These are phyloP conservation scores for Adansonia digitata DNA, from an alignment of 345 rosid species.

Conservation along the genomic window DNA sequence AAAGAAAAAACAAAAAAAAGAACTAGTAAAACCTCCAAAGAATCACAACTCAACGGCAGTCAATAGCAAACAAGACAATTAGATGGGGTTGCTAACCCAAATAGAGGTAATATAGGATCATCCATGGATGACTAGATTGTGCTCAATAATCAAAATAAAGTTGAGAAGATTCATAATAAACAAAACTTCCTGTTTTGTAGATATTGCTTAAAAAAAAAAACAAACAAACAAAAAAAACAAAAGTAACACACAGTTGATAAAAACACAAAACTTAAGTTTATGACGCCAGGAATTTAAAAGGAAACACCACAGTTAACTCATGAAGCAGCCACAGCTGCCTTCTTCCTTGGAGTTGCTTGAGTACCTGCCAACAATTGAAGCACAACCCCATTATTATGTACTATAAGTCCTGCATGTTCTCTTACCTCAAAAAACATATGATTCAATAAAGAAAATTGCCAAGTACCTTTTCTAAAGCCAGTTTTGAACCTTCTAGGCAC, in stretches of 20 bases:
- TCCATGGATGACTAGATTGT: neutral
- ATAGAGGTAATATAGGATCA: neutral
- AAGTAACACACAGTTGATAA: neutral
- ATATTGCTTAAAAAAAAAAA: no score
- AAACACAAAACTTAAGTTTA: slow-evolving; percentile 18
- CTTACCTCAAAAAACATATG: neutral
- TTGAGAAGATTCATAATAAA: neutral
- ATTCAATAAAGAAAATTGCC: neutral
- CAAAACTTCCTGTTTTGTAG: neutral
- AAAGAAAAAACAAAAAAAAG: no score
- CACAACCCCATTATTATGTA: neutral
- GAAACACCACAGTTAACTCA: slow-evolving; percentile 14
- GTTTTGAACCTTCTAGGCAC: slow-evolving; percentile 73
- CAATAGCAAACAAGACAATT: neutral
- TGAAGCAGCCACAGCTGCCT: slow-evolving; percentile 42
- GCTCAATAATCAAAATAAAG: neutral
- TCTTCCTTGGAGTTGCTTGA: slow-evolving; percentile 60
- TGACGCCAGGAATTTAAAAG: slow-evolving; percentile 10
- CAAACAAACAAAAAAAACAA: no score
- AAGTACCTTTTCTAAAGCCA: slow-evolving; percentile 66
- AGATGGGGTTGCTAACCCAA: neutral
- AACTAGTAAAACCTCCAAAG: no score
- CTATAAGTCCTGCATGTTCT: neutral
- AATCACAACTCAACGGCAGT: neutral
- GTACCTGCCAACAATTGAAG: slow-evolving; percentile 33